phyloP scores from a whole-genome alignment of 768 basidiomycete genomes.

The Pulveroboletus ravenelii region DNA sequence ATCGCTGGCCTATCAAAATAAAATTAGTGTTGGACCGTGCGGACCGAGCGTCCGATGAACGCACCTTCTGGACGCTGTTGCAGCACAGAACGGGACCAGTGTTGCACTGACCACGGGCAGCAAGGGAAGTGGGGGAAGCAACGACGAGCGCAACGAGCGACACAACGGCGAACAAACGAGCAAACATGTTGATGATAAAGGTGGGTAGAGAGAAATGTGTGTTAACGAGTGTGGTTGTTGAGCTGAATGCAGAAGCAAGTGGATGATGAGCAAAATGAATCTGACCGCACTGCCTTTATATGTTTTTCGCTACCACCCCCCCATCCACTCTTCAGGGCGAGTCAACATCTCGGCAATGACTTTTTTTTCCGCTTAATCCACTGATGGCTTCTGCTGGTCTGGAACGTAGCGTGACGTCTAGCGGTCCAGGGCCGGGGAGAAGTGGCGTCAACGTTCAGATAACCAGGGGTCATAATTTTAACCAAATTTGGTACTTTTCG shows the following conservation, averaged over 20 bases:
- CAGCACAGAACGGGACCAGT: conserved; percentile 14
- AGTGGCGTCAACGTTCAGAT: too few relatives aligned
- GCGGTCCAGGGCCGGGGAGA: too few relatives aligned
- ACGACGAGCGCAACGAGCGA: conserved; percentile 14
- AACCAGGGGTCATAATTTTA: too few relatives aligned
- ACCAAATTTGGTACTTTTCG: too few relatives aligned
- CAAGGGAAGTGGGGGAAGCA: conserved; percentile 1
- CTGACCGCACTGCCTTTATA: conserved; percentile 5
- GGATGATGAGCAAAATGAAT: background rate
- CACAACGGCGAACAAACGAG: conserved; percentile 13
- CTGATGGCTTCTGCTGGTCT: too few relatives aligned
- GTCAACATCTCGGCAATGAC: too few relatives aligned
- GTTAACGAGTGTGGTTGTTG: conserved; percentile 6
- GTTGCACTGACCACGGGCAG: conserved; percentile 7
- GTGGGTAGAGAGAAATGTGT: background rate
- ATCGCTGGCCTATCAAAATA: background rate
- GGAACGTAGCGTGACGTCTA: too few relatives aligned
- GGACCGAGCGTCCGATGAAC: background rate
- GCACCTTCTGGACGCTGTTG: conserved; percentile 4
- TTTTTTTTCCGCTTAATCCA: too few relatives aligned
- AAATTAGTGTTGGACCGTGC: background rate
- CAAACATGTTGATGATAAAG: conserved; percentile 12
- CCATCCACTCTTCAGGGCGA: too few relatives aligned
- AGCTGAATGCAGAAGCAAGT: background rate
- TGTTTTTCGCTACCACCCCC: background rate